phyloP scores from a whole-genome alignment of 225 moss, liverwort and hornwort species.

The Straminergon stramineum region DNA sequence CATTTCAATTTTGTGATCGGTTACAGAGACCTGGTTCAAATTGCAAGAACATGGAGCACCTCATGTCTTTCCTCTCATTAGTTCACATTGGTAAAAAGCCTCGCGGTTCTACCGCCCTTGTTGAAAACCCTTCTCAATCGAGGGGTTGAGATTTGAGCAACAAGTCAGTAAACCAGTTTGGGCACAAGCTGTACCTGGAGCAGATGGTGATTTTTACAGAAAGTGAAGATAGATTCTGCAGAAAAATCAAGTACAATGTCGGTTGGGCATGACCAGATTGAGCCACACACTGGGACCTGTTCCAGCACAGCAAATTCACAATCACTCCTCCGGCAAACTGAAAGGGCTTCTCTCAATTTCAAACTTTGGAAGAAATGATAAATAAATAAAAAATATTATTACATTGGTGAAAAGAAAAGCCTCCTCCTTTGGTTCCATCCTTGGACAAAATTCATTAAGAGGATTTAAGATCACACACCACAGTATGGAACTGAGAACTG shows the following conservation, averaged over 20 bases:
- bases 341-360: not conserved
- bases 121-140: not conserved
- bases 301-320: not conserved
- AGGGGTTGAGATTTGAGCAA: not conserved
- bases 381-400: not conserved
- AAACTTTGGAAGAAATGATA: not conserved
- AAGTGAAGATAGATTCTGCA: constrained; percentile 59
- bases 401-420: not conserved
- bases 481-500: not conserved
- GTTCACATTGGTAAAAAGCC: not conserved
- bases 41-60: not conserved
- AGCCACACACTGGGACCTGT: constrained; percentile 74
- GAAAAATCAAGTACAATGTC: constrained; percentile 50
- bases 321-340: not conserved
- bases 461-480: not conserved
- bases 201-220: constrained; percentile 75
- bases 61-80: not conserved
- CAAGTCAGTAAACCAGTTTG: not conserved
- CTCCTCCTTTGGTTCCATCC: not conserved
- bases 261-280: constrained; percentile 77
- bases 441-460: not conserved
- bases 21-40: not conserved
- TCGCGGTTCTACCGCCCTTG: not conserved
- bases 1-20: not conserved
- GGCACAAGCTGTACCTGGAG: constrained; percentile 37